Conservation (phyloP, 169 alveolate species). For the Eimeria maxima region DNA sequence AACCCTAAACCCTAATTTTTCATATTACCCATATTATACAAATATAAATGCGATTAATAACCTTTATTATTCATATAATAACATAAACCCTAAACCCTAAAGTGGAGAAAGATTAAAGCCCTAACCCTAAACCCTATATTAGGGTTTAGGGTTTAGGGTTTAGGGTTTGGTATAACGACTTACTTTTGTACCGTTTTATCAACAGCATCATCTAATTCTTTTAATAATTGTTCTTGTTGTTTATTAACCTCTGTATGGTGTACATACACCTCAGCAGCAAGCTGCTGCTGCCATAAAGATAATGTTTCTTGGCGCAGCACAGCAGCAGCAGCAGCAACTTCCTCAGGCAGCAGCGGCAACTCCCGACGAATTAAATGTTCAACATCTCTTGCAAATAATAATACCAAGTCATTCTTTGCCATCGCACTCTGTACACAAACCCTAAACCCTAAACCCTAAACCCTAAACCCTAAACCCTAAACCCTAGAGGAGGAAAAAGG, state of each 20-base stretch:
- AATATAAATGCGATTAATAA: no score
- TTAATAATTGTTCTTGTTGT: constrained; percentile 40
- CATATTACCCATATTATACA: no score
- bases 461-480: constrained; percentile 29
- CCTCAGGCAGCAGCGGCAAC: constrained; percentile 70
- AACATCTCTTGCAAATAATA: constrained; percentile 50
- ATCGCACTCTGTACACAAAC: constrained; percentile 61
- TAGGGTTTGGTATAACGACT: neutral
- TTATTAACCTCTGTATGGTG: constrained; percentile 41
- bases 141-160: no score
- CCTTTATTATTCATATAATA: no score
- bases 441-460: constrained; percentile 62
- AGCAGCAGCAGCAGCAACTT: constrained; percentile 52
- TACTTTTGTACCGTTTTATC: constrained; percentile 28
- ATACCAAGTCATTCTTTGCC: constrained; percentile 79
- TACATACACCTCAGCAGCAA: constrained; percentile 74
- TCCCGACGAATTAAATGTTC: neutral
- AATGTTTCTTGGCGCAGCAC: constrained; percentile 44
- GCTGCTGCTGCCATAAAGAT: constrained; percentile 49
- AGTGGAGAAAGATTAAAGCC: neutral
- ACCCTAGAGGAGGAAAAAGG: no score
- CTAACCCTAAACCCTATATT: neutral
- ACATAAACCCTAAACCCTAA: constrained; percentile 19
- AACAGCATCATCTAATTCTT: neutral
- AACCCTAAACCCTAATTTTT: neutral